Evolutionary conservation across 306 rosid genomes (phyloP), one percentile per base, ranked within the genome.

Genomic region (Benincasa hispida): DNA sequence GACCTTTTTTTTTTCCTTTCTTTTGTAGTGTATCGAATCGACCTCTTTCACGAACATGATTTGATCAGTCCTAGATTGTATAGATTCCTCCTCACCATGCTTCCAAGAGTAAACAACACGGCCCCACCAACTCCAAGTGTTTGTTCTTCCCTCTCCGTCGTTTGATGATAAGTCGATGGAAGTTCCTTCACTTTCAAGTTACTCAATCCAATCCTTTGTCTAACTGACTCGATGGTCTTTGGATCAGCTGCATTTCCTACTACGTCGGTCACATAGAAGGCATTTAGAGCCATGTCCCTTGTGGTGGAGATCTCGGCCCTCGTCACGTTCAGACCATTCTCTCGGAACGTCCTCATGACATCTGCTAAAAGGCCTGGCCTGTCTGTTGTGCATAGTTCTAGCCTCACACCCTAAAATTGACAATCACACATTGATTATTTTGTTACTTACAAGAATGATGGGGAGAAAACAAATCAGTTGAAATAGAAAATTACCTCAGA

Each of bases 261-360:
- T 2, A 84, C 96, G 14, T 94, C 99, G 0, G 99, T 94, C 30
- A 94, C 96, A 45, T 91, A 94, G 83, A 94, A 94, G 3, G 86
- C 62, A 51, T 94, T 94, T 15, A 70, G 61, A 15, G 90, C 93
- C 77, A 56, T 87, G 74, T 83, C 89, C 0, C 50, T 79, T 5
- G 24, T 21, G 39, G 99, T 90, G 14, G 92, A 85, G 61, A 92
- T 84, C 88, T 94, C 99, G 0, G 99, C 97, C 76, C 99, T 83
- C 0, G 93, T 90, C 75, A 94, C 92, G 56, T 92, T 94, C 4
- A 94, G 85, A 12, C 96, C 96, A 67, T 92, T 92, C 77, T 94
- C 99, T 48, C 97, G 87, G 80, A 94, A 94, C 4, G 96, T 94
- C 81, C 99, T 89, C 63, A 86, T 90, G 27, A 94, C 96, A 14